These are phyloP conservation scores for Prunus mira DNA, from an alignment of 306 rosid genomes.

Conservation along the genomic window DNA sequence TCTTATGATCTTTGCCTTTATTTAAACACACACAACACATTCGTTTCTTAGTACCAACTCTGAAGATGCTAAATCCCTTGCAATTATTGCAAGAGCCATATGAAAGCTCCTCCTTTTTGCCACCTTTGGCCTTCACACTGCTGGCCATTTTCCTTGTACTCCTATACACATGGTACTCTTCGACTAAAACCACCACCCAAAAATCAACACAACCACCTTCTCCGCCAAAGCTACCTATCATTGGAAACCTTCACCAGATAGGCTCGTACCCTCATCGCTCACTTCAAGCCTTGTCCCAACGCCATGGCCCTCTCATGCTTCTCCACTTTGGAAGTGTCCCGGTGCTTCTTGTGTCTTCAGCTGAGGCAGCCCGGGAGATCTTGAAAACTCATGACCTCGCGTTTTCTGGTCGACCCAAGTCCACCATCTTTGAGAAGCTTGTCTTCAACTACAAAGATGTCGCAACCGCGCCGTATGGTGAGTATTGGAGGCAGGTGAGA, in stretches of 20 bases:
- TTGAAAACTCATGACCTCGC: slow-evolving; percentile 41
- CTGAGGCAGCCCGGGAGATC: slow-evolving; percentile 26
- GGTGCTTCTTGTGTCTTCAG: slow-evolving; percentile 35
- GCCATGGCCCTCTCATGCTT: slow-evolving; percentile 44
- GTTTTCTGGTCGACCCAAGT: slow-evolving; percentile 23
- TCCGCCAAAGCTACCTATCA: slow-evolving; percentile 46
- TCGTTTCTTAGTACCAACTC: too few species aligned
- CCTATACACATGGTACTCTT: slow-evolving; percentile 21
- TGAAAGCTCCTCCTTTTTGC: not conserved
- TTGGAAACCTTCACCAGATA: slow-evolving; percentile 50
- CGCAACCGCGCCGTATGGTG: slow-evolving; percentile 31
- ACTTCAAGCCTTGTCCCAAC: slow-evolving; percentile 28
- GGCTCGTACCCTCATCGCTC: slow-evolving; percentile 35
- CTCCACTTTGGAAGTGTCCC: slow-evolving; percentile 37
- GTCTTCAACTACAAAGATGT: slow-evolving; percentile 33
- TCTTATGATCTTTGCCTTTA: too few species aligned
- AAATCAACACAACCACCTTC: slow-evolving; percentile 35
- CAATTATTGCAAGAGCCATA: not conserved
- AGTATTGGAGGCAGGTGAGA: slow-evolving; percentile 44
- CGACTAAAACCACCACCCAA: not conserved
- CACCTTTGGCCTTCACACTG: not conserved
- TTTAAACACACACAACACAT: too few species aligned
- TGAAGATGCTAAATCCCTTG: not conserved
- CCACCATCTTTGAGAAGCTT: slow-evolving; percentile 11
- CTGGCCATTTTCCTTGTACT: not conserved